Evolutionary conservation across 495 filamentous ascomycete genomes (phyloP).

Genomic region (Penicillium alfredii): DNA sequence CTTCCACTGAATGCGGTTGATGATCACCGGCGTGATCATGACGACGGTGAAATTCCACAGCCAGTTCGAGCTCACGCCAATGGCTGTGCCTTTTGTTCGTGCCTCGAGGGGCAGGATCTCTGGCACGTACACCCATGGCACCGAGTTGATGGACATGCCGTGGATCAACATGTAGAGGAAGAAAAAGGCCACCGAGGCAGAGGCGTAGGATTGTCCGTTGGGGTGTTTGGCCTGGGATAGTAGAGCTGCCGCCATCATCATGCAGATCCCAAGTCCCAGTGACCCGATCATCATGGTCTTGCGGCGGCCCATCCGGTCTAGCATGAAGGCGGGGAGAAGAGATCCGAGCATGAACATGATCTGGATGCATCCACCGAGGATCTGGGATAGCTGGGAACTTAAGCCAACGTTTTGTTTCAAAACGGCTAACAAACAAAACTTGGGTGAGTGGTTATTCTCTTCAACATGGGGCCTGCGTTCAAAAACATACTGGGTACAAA

Average conservation of each 20-base stretch:
- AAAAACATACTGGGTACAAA: slow-evolving; percentile 11
- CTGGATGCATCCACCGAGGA: slow-evolving; percentile 44
- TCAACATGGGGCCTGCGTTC: too few relatives aligned
- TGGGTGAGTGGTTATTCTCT: too few relatives aligned
- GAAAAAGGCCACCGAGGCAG: slow-evolving; percentile 45
- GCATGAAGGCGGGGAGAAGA: slow-evolving; percentile 37
- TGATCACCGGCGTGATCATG: slow-evolving; percentile 52
- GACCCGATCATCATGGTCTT: slow-evolving; percentile 54
- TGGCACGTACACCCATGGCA: slow-evolving; percentile 43
- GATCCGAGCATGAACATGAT: slow-evolving; percentile 39
- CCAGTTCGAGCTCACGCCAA: slow-evolving; percentile 39
- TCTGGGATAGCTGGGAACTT: slow-evolving; percentile 39
- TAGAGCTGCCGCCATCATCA: slow-evolving; percentile 48
- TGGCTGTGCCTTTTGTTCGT: slow-evolving; percentile 38
- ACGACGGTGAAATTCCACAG: slow-evolving; percentile 55
- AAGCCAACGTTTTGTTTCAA: slow-evolving; percentile 47
- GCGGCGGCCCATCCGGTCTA: slow-evolving; percentile 53
- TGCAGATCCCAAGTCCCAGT: slow-evolving; percentile 42
- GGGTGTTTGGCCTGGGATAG: slow-evolving; percentile 29
- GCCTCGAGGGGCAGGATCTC: slow-evolving; percentile 42
- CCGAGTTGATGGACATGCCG: slow-evolving; percentile 42
- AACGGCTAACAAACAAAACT: slow-evolving; percentile 25
- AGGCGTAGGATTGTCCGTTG: slow-evolving; percentile 24
- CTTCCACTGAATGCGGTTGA: slow-evolving; percentile 49
- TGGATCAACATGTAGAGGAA: slow-evolving; percentile 48